Evolutionary conservation across 1,284 basidiomycete genomes (phyloP).

Genomic region (Malassezia restricta): DNA sequence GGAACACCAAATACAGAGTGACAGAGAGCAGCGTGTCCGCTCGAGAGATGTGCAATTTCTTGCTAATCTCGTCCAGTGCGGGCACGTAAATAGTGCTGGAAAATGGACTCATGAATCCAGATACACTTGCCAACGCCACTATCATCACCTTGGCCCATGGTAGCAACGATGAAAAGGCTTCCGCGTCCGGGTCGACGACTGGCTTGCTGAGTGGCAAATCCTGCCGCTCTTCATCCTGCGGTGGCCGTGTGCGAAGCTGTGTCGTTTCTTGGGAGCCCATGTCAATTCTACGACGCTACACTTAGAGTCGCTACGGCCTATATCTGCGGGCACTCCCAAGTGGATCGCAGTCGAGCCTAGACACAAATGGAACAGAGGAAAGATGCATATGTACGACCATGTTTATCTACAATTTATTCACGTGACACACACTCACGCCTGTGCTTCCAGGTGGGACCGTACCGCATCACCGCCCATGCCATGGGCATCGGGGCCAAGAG

Average conservation of each 20-base stretch:
- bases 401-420: too few relatives aligned
- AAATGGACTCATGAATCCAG: conserved; percentile 8
- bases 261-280: too few relatives aligned
- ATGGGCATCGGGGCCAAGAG: conserved; percentile 1
- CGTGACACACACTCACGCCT: neutral
- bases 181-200: neutral
- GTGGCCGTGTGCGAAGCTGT: too few relatives aligned
- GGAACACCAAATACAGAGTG: conserved; percentile 62
- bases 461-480: neutral
- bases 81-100: conserved; percentile 60
- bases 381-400: too few relatives aligned
- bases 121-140: neutral
- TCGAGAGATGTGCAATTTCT: conserved; percentile 55
- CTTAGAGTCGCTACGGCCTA: too few relatives aligned
- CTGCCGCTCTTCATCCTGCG: neutral
- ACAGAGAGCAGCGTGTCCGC: conserved; percentile 68
- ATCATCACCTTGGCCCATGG: neutral
- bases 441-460: neutral
- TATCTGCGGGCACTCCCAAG: too few relatives aligned
- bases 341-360: too few relatives aligned
- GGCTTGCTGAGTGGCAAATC: neutral
- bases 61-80: conserved; percentile 58
- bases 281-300: too few relatives aligned
- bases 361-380: too few relatives aligned
- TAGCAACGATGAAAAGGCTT: neutral